Percentiles rank a stretch among this genome's conserved stretches.
These are phyloP conservation scores for Camellia japonica DNA, from an alignment of 148 eudicot species.

Conservation along the genomic window DNA sequence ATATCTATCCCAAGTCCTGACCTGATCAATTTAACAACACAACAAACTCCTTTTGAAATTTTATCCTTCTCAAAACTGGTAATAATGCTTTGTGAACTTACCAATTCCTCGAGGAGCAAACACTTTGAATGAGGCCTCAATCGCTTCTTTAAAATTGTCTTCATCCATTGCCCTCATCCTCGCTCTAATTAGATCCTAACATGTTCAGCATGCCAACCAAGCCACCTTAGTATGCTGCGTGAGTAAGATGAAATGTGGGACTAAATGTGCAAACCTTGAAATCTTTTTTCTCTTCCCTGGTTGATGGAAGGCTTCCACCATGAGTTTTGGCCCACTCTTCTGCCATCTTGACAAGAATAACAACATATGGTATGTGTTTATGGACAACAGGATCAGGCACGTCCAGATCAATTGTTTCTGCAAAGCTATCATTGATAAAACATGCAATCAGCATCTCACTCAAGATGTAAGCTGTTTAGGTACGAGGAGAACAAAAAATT, in stretches of 20 bases:
- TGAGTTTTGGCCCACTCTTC: constrained; percentile 91
- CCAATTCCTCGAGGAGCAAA: constrained; percentile 85
- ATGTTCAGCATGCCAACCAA: constrained; percentile 25
- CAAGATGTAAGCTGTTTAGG: constrained; percentile 6
- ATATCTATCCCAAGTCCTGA: too few species aligned
- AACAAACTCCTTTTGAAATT: too few species aligned
- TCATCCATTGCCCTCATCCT: constrained; percentile 77
- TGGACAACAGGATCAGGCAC: constrained; percentile 81
- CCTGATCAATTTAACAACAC: too few species aligned
- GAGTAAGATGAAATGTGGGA: neutral
- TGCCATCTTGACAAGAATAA: constrained; percentile 83
- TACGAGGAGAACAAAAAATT: neutral
- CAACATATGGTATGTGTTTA: constrained; percentile 91
- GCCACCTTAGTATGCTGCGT: constrained; percentile 15
- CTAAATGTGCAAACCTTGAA: constrained; percentile 64
- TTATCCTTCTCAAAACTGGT: too few species aligned
- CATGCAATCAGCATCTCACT: constrained; percentile 23
- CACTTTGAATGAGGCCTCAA: constrained; percentile 87
- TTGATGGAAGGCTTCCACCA: constrained; percentile 69
- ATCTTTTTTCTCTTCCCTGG: constrained; percentile 84
- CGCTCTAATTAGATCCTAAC: constrained; percentile 72
- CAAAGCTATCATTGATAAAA: constrained; percentile 49
- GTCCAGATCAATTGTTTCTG: constrained; percentile 73
- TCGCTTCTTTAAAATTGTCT: constrained; percentile 94
- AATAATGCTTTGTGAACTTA: constrained; percentile 36